Evolutionary conservation across 2,329 filamentous ascomycete genomes (phyloP).

Genomic region (Ustulina deusta): DNA sequence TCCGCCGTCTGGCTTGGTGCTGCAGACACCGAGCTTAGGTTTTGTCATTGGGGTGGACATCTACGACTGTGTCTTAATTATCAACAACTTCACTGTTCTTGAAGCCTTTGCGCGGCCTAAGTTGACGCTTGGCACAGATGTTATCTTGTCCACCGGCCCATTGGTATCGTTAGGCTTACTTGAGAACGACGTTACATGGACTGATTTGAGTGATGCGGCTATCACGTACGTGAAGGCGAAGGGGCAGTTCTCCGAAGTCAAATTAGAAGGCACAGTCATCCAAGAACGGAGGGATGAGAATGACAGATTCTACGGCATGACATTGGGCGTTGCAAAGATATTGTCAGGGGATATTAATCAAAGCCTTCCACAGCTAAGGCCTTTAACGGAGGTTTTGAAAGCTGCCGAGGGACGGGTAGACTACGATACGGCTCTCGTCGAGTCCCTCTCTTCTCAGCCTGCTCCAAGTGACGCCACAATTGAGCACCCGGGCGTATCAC

Average conservation of each 20-base stretch:
- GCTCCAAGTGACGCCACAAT: constrained; percentile 80
- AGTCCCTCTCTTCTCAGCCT: constrained; percentile 71
- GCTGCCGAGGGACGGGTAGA: constrained; percentile 86
- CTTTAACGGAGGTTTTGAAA: constrained; percentile 85
- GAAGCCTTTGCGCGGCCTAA: constrained; percentile 85
- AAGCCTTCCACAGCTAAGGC: constrained; percentile 65
- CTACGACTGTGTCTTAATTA: constrained; percentile 94
- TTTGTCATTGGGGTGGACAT: constrained; percentile 94
- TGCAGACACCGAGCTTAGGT: constrained; percentile 88
- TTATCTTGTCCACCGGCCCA: constrained; percentile 81
- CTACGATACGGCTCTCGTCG: constrained; percentile 76
- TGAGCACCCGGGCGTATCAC: constrained; percentile 57
- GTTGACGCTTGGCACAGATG: constrained; percentile 84
- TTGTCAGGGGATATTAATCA: constrained; percentile 68
- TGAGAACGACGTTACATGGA: constrained; percentile 64
- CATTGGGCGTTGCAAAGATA: constrained; percentile 66
- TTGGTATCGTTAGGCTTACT: constrained; percentile 68
- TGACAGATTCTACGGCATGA: constrained; percentile 66
- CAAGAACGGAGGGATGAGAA: constrained; percentile 70
- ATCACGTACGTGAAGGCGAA: constrained; percentile 70
- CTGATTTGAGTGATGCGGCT: constrained; percentile 66
- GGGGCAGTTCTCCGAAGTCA: constrained; percentile 66
- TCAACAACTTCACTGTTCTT: constrained; percentile 86
- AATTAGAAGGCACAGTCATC: constrained; percentile 67
- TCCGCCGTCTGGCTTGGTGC: constrained; percentile 87